Conservation (phyloP, 2,329 filamentous ascomycete species). For the Tolypocladium pustulatum region DNA sequence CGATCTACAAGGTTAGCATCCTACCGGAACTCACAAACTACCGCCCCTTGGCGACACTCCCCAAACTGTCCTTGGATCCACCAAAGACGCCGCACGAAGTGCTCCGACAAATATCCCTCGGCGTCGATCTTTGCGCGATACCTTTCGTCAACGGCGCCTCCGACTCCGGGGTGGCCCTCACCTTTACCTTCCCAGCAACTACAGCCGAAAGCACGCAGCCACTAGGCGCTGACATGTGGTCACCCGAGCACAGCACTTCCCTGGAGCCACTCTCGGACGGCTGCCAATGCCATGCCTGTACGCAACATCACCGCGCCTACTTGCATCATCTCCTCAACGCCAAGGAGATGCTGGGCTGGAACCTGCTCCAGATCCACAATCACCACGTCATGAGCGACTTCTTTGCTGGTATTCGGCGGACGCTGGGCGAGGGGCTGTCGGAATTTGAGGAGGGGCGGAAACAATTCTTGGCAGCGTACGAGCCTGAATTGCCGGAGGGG, state of each 20-base stretch:
- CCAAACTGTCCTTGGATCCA: slow-evolving; percentile 64
- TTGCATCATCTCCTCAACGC: slow-evolving; percentile 78
- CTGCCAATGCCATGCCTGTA: slow-evolving; percentile 79
- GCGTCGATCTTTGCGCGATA: slow-evolving; percentile 69
- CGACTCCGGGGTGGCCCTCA: slow-evolving; percentile 75
- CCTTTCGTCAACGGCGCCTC: slow-evolving; percentile 66
- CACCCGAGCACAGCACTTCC: slow-evolving; percentile 47
- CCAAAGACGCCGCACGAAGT: slow-evolving; percentile 65
- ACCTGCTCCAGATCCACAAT: slow-evolving; percentile 86
- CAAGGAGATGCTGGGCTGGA: slow-evolving; percentile 96
- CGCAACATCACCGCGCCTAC: slow-evolving; percentile 74
- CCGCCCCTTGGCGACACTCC: slow-evolving; percentile 46
- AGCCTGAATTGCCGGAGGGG: slow-evolving; percentile 58
- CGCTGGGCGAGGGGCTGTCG: slow-evolving; percentile 44
- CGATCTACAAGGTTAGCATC: slow-evolving; percentile 65
- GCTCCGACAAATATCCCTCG: slow-evolving; percentile 63
- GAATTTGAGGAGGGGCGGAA: slow-evolving; percentile 45
- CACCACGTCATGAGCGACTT: slow-evolving; percentile 62
- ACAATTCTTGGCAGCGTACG: slow-evolving; percentile 47
- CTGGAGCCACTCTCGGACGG: slow-evolving; percentile 48
- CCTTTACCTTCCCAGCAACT: slow-evolving; percentile 59
- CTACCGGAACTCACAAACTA: slow-evolving; percentile 53
- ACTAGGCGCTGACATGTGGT: slow-evolving; percentile 74
- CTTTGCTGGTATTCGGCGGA: slow-evolving; percentile 58
- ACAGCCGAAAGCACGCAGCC: slow-evolving; percentile 21